Percentiles rank a stretch among this genome's conserved stretches.
Conservation (phyloP, 495 filamentous ascomycete species). For the Saxophila tyrrhenica region DNA sequence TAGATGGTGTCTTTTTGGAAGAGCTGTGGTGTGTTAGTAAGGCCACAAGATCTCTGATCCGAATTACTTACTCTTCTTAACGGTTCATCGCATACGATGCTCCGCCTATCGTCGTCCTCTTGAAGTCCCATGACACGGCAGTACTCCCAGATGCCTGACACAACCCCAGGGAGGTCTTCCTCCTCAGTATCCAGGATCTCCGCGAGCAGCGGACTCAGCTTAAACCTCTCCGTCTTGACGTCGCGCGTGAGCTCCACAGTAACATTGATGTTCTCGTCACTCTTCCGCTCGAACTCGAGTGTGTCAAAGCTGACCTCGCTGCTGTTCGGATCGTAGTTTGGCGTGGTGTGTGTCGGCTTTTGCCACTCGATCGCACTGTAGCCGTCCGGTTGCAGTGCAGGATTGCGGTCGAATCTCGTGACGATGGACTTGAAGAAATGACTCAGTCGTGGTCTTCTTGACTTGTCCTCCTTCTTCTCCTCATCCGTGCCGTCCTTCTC, state of each 20-base stretch:
- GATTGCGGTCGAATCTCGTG: constrained; percentile 70
- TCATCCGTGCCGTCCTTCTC: constrained; percentile 48
- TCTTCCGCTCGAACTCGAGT: constrained; percentile 78
- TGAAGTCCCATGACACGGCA: constrained; percentile 73
- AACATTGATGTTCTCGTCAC: constrained; percentile 86
- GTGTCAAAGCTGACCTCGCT: constrained; percentile 70
- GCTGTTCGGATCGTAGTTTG: constrained; percentile 17
- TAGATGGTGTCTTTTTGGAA: constrained; percentile 66
- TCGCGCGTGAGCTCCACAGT: constrained; percentile 78
- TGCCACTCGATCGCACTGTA: constrained; percentile 60
- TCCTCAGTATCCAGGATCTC: constrained; percentile 79
- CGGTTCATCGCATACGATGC: constrained; percentile 77
- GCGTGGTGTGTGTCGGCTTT: constrained; percentile 44
- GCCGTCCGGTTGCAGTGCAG: constrained; percentile 40
- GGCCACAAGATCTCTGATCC: too few species aligned
- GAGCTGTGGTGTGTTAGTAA: constrained; percentile 42
- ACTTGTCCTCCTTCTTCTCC: constrained; percentile 36
- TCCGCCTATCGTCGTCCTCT: constrained; percentile 86
- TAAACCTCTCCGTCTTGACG: constrained; percentile 74
- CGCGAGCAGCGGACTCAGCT: constrained; percentile 63
- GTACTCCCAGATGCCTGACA: constrained; percentile 93
- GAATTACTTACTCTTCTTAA: constrained; percentile 59
- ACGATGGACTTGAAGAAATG: constrained; percentile 92
- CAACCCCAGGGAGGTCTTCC: constrained; percentile 72
- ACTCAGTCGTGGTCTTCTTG: constrained; percentile 55